Conservation (phyloP, 208 protist species). For the Blastocrithidia nonstop region DNA sequence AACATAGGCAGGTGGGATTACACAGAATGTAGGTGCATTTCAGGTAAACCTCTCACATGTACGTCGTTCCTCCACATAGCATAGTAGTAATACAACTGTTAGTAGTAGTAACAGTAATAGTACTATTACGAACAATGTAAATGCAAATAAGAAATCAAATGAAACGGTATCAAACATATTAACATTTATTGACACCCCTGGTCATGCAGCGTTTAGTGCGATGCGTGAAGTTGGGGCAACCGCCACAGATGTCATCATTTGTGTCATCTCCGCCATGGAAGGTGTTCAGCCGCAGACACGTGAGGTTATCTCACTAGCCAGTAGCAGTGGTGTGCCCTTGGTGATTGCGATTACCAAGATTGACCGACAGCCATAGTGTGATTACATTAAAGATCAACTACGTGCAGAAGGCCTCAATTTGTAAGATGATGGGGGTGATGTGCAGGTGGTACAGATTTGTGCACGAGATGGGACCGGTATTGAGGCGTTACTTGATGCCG, state of each 20-base stretch:
- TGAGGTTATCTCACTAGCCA: conserved; percentile 83
- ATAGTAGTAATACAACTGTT: neutral
- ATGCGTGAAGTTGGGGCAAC: conserved; percentile 91
- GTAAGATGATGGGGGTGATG: conserved; percentile 91
- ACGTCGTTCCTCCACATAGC: neutral
- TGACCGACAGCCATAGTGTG: conserved; percentile 81
- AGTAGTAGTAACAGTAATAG: neutral
- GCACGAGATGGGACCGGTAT: conserved; percentile 78
- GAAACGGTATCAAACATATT: conserved; percentile 38
- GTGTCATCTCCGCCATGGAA: conserved; percentile 93
- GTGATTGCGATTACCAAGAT: conserved; percentile 96
- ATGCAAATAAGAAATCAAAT: conserved; percentile 10
- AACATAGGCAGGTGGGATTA: conserved; percentile 96
- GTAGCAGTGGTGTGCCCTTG: conserved; percentile 55
- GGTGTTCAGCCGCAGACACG: conserved; percentile 90
- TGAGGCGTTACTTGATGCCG: conserved; percentile 75
- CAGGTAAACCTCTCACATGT: conserved; percentile 24
- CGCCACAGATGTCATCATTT: conserved; percentile 93
- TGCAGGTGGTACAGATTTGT: conserved; percentile 84
- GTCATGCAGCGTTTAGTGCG: conserved; percentile 90
- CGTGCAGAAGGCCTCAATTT: conserved; percentile 53
- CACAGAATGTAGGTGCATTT: conserved; percentile 94
- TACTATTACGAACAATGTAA: neutral
- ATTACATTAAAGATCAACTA: conserved; percentile 74
- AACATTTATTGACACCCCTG: conserved; percentile 97